These are phyloP conservation scores for Syzygium grande DNA, from an alignment of 345 rosid species.

Conservation along the genomic window DNA sequence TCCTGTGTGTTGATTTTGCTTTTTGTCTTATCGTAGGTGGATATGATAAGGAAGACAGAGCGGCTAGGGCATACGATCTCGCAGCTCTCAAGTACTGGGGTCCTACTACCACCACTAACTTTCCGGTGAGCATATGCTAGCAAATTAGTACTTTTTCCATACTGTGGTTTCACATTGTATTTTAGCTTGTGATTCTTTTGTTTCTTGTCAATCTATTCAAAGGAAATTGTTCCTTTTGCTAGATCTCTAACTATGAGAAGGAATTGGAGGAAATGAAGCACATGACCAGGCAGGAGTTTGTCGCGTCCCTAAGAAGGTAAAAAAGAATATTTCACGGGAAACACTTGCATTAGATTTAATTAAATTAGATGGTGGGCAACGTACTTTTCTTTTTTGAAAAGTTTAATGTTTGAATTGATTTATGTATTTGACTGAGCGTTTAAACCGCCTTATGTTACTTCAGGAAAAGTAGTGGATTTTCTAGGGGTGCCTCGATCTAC, in stretches of 20 bases:
- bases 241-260: slow-evolving; percentile 73
- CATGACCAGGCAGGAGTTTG: slow-evolving; percentile 92
- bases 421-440: not conserved
- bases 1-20: not conserved
- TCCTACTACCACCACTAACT: slow-evolving; percentile 83
- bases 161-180: not conserved
- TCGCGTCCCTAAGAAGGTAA: slow-evolving; percentile 90
- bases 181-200: not conserved
- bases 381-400: not conserved
- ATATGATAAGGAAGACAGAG: slow-evolving; percentile 91
- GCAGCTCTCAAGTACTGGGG: slow-evolving; percentile 99
- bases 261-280: slow-evolving; percentile 87
- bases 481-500: slow-evolving; percentile 94
- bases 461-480: slow-evolving; percentile 97
- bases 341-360: not conserved
- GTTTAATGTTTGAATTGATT: not conserved
- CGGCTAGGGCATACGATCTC: slow-evolving; percentile 93
- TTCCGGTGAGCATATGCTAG: slow-evolving; percentile 39
- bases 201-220: not conserved
- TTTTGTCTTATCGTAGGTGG: slow-evolving; percentile 46
- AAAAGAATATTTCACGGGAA: not conserved
- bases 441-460: not conserved
- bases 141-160: not conserved
- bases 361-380: not conserved
- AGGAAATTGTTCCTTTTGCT: not conserved